phyloP scores from a whole-genome alignment of 768 basidiomycete species.

The Panaeolus papilionaceus region DNA sequence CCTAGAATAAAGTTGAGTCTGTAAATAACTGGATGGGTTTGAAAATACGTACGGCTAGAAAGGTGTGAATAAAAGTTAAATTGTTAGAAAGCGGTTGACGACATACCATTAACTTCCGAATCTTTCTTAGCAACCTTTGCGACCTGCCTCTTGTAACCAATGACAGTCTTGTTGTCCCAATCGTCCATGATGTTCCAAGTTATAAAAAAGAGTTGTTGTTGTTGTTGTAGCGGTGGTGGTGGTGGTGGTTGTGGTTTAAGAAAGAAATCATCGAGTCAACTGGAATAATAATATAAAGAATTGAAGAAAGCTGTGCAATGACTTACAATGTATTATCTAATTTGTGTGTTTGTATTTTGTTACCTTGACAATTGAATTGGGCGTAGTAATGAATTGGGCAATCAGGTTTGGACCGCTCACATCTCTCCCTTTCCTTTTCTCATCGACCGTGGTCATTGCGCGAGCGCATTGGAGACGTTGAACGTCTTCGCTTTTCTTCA shows the following conservation, averaged over 20 bases:
- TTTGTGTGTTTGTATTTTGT: conserved; percentile 2
- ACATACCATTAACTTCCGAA: conserved; percentile 60
- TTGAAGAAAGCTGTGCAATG: not conserved
- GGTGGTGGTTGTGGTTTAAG: conserved; percentile 25
- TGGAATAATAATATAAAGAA: not conserved
- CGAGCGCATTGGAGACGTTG: conserved; percentile 68
- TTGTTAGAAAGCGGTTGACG: conserved; percentile 15
- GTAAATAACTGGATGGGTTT: not conserved
- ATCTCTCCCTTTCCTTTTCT: conserved; percentile 28
- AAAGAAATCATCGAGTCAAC: conserved; percentile 21
- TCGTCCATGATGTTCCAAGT: conserved; percentile 58
- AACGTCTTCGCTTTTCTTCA: conserved; percentile 59
- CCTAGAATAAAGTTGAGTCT: conserved; percentile 47
- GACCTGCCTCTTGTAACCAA: conserved; percentile 69
- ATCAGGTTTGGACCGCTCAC: not conserved
- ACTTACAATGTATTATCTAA: not conserved
- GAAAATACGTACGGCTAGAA: conserved; percentile 57
- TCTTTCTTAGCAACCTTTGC: conserved; percentile 69
- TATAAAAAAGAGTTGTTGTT: conserved; percentile 12
- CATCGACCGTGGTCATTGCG: conserved; percentile 40
- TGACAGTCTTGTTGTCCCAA: conserved; percentile 77
- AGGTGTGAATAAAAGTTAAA: conserved; percentile 13
- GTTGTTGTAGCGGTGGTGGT: conserved; percentile 16
- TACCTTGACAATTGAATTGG: conserved; percentile 9
- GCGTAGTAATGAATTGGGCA: not conserved